phyloP scores from a whole-genome alignment of 2,329 filamentous ascomycete species.

The Ophiostoma piceae region DNA sequence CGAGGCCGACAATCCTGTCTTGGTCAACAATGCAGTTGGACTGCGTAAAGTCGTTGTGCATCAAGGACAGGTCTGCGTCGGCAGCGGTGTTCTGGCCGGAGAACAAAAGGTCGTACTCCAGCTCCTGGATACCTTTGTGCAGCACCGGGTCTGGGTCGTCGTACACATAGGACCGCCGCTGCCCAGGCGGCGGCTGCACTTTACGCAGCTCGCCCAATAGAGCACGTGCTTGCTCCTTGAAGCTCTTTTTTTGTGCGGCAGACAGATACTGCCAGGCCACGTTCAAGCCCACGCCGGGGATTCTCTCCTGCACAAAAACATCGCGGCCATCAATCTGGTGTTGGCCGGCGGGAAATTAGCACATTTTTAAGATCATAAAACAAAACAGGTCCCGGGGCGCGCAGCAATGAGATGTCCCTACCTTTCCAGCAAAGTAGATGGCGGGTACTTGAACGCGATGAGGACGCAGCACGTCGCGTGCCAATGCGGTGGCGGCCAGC shows the following conservation, averaged over 20 bases:
- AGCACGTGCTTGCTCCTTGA: not conserved
- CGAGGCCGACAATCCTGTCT: not conserved
- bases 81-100: not conserved
- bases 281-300: not conserved
- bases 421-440: slow-evolving; percentile 6
- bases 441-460: not conserved
- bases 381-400: too few relatives aligned
- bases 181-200: not conserved
- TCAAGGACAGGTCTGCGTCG: not conserved
- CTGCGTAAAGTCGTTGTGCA: not conserved
- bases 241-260: not conserved
- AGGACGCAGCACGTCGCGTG: not conserved
- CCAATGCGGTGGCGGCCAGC: not conserved
- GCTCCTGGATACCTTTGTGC: not conserved
- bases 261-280: not conserved
- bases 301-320: not conserved
- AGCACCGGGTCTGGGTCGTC: not conserved
- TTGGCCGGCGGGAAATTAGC: not conserved
- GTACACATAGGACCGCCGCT: not conserved
- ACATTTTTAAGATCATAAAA: not conserved
- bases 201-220: not conserved
- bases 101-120: not conserved
- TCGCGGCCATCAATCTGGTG: not conserved
- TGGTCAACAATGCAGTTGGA: not conserved
- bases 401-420: not conserved